These are phyloP conservation scores for Aspergillus affinis DNA, from an alignment of 495 filamentous ascomycete species.

Conservation along the genomic window DNA sequence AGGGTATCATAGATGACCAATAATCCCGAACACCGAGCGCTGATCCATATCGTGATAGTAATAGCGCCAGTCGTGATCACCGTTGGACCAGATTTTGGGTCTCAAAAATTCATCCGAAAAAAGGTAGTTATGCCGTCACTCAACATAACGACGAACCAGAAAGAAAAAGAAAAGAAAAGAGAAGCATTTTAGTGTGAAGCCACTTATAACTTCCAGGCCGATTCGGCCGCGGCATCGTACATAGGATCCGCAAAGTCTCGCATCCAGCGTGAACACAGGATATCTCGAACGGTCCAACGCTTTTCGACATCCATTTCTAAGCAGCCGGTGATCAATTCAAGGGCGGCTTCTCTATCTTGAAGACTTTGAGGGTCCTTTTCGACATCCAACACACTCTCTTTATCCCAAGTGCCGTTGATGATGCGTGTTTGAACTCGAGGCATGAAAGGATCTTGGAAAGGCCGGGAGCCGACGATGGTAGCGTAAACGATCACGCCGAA, in stretches of 20 bases:
- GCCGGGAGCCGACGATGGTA: constrained; percentile 63
- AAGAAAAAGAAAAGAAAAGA: background rate
- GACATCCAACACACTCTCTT: constrained; percentile 46
- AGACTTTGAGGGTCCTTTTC: constrained; percentile 17
- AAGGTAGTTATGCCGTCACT: background rate
- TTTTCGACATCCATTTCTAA: constrained; percentile 50
- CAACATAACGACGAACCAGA: background rate
- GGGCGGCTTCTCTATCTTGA: constrained; percentile 39
- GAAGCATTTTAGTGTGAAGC: background rate
- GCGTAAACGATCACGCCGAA: constrained; percentile 67
- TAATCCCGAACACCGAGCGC: constrained; percentile 25
- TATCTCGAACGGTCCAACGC: constrained; percentile 53
- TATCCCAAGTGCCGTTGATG: constrained; percentile 59
- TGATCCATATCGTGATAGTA: constrained; percentile 15
- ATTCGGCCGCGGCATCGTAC: constrained; percentile 31
- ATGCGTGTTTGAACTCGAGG: constrained; percentile 62
- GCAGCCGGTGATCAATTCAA: constrained; percentile 53
- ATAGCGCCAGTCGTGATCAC: constrained; percentile 22
- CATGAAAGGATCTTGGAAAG: constrained; percentile 63
- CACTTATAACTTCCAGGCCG: constrained; percentile 38
- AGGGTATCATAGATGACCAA: constrained; percentile 28
- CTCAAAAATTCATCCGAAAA: background rate
- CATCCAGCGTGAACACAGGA: constrained; percentile 60
- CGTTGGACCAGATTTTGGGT: constrained; percentile 6
- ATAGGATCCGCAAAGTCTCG: constrained; percentile 28